Conservation (phyloP, 2,329 filamentous ascomycete species). For the Ceratocystis harringtonii region DNA sequence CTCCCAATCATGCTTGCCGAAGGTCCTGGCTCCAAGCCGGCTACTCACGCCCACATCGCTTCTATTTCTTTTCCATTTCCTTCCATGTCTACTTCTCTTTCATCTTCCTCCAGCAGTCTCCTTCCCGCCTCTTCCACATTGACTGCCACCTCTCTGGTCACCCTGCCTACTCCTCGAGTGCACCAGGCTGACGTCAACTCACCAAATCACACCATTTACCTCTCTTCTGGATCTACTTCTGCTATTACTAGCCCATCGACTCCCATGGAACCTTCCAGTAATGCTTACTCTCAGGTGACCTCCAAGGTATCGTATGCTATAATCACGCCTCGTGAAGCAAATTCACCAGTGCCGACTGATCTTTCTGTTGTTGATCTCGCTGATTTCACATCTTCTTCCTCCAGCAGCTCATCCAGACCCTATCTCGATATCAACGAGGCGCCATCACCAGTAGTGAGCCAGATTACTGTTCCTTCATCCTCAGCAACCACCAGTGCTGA, state of each 20-base stretch:
- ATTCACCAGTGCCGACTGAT: background rate
- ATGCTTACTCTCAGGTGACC: background rate
- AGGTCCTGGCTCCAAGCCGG: background rate
- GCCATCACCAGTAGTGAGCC: background rate
- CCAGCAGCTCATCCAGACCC: background rate
- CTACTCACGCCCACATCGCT: background rate
- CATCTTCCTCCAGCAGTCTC: background rate
- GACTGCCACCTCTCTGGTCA: background rate
- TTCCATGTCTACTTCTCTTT: background rate
- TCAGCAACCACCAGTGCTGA: background rate
- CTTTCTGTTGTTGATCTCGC: conserved; percentile 14
- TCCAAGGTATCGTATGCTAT: conserved; percentile 7
- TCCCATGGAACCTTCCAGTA: background rate
- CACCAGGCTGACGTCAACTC: background rate
- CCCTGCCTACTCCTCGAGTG: background rate
- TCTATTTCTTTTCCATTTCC: background rate
- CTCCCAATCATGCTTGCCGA: background rate
- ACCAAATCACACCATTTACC: background rate
- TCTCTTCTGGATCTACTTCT: background rate
- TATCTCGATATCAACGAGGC: conserved; percentile 12
- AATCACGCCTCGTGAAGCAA: background rate
- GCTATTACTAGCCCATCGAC: background rate
- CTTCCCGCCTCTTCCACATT: background rate
- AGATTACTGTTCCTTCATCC: conserved; percentile 1
- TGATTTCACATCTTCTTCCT: conserved; percentile 1